Evolutionary conservation across 495 filamentous ascomycete species (phyloP).

Genomic region (Echria macrotheca): DNA sequence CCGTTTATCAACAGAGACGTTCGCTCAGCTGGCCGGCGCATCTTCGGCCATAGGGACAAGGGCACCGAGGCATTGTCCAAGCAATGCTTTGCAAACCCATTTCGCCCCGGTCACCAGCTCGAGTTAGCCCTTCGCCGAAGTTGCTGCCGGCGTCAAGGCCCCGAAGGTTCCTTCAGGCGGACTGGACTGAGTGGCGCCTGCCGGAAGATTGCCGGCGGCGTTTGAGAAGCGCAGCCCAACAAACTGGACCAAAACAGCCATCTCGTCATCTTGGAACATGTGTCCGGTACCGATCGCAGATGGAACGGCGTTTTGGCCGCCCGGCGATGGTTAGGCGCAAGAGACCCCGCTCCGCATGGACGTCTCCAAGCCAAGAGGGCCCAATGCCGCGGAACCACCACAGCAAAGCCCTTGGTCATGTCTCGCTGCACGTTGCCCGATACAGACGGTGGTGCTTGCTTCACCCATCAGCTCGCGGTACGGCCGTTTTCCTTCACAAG

Average conservation of each 20-base stretch:
- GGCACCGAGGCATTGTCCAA: not conserved
- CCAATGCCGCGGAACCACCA: slow-evolving; percentile 12
- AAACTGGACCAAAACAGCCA: not conserved
- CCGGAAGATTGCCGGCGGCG: no score
- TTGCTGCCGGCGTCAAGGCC: not conserved
- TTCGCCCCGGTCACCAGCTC: not conserved
- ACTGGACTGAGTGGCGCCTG: no score
- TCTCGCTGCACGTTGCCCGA: slow-evolving; percentile 17
- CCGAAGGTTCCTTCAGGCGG: not conserved
- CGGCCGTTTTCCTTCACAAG: slow-evolving; percentile 14
- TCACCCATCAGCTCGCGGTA: slow-evolving; percentile 20
- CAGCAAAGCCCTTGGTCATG: slow-evolving; percentile 11
- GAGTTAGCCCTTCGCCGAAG: not conserved
- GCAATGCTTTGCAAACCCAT: not conserved
- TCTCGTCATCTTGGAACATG: not conserved
- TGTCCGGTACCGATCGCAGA: slow-evolving; percentile 5
- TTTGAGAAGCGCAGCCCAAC: no score
- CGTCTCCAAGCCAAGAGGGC: not conserved
- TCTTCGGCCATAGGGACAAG: not conserved
- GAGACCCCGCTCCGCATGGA: slow-evolving; percentile 1
- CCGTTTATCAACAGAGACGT: not conserved
- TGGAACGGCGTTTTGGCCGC: slow-evolving; percentile 3
- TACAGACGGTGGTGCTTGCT: slow-evolving; percentile 22
- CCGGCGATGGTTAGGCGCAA: slow-evolving; percentile 1
- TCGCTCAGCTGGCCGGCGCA: not conserved